These are phyloP conservation scores for Phellinidium pouzarii DNA, from an alignment of 1,284 basidiomycete species.

Conservation along the genomic window DNA sequence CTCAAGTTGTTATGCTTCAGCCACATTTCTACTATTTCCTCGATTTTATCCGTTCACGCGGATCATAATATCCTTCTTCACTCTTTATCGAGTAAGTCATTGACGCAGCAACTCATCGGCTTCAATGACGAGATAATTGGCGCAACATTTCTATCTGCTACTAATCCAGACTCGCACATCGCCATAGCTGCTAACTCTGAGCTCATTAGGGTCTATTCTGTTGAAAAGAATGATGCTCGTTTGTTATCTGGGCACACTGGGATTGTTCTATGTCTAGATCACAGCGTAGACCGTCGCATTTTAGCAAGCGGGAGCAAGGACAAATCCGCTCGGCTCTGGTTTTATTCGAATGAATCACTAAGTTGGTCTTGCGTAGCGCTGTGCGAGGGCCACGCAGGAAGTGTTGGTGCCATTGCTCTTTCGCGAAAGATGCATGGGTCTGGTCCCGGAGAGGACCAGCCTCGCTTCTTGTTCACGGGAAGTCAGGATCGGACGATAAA, in stretches of 20 bases:
- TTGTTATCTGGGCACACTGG: constrained; percentile 86
- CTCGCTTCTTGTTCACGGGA: constrained; percentile 83
- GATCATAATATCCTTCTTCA: constrained; percentile 96
- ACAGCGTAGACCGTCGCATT: constrained; percentile 57
- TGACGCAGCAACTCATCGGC: constrained; percentile 87
- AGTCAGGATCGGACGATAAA: constrained; percentile 97
- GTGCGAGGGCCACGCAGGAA: constrained; percentile 93
- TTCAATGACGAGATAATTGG: constrained; percentile 99
- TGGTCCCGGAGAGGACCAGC: constrained; percentile 26
- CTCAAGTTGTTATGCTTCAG: constrained; percentile 35
- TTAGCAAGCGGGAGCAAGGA: constrained; percentile 94
- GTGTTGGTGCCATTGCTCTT: constrained; percentile 86
- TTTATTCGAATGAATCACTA: constrained; percentile 35
- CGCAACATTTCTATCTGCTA: constrained; percentile 61
- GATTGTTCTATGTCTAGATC: constrained; percentile 84
- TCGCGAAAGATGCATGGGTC: constrained; percentile 38
- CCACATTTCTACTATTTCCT: constrained; percentile 56
- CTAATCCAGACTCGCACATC: constrained; percentile 57
- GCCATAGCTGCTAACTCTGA: constrained; percentile 96
- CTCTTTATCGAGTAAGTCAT: constrained; percentile 54
- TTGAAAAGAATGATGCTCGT: constrained; percentile 66
- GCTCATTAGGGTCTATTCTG: constrained; percentile 82
- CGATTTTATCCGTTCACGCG: constrained; percentile 86
- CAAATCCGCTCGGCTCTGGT: constrained; percentile 84
- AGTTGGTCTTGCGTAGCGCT: constrained; percentile 80